Base-by-base conservation (phyloP, 176 grass and related monocot species). In the Zoysia japonica region DNA sequence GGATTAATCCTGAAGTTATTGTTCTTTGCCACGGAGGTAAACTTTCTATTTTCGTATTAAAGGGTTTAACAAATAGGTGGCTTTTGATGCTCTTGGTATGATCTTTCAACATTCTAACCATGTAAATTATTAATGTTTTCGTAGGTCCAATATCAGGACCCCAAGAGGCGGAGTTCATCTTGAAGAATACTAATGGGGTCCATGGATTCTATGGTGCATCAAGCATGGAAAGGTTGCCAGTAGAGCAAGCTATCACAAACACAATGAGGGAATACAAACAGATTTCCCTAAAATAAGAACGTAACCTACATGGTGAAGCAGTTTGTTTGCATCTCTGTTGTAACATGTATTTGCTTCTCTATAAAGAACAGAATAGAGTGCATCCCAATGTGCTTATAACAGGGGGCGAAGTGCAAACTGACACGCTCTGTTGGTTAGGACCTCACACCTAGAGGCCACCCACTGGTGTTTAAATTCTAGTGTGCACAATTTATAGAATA, bases 151-250 rank as follows among this genome's bases (percentile, higher is more conserved):
- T 97, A 86, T 92, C 89, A 65, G 87, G 95, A 47, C 91, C 95
- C 44, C 71, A 75, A 64, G 95, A 97, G 77, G 91, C 91, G 1
- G 91, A 94, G 53, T 92, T 92, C 62, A 68, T 97, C 59, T 74
- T 97, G 47, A 94, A 97, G 76, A 94, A 79, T 70, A 94, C 89
- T 17, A 90, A 78, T 38, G 76, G 85, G 14, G 91, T 94, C 39
- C 94, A 97, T 63, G 94, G 94, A 69, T 97, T 97, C 84, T 97
- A 97, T 47, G 95, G 91, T 47, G 95, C 95, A 7, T 97, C 95
- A 42, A 97, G 94, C 85, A 88, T 97, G 91, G 94, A 97, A 47
- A 90, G 94, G 35, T 65, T 97, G 50, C 94, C 94, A 3, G 91
- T 97, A 61, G 91, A 97, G 67, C 85, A 88, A 50, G 94, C 94